Conservation (phyloP, 2,329 filamentous ascomycete genomes). For the Colletotrichum acutatum region DNA sequence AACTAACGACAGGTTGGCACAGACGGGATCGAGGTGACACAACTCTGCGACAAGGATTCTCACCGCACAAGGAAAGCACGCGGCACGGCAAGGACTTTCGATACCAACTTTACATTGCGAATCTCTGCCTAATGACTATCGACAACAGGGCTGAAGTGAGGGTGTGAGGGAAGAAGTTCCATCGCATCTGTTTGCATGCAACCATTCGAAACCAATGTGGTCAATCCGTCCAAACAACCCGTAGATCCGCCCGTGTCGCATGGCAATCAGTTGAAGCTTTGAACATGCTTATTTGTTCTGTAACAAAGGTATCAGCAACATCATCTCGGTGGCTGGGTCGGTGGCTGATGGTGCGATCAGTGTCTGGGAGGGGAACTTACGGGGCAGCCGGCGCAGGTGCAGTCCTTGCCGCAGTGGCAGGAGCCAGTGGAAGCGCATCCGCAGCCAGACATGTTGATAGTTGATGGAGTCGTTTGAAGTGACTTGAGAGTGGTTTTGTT, state of each 20-base stretch:
- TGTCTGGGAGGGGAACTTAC: constrained; percentile 45
- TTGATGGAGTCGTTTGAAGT: constrained; percentile 7
- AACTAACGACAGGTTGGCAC: not conserved
- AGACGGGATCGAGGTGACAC: not conserved
- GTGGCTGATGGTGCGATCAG: not conserved
- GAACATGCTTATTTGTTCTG: constrained; percentile 30
- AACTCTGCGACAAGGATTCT: not conserved
- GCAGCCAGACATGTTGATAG: constrained; percentile 54
- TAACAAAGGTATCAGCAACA: not conserved
- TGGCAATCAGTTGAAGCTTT: not conserved
- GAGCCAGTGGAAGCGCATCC: constrained; percentile 53
- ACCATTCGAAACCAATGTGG: not conserved
- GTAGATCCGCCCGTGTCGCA: not conserved
- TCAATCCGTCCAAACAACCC: not conserved
- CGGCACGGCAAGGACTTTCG: not conserved
- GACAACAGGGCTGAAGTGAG: not conserved
- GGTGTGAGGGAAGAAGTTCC: not conserved
- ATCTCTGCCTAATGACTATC: not conserved
- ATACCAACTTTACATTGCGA: not conserved
- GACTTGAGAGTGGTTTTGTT: not conserved
- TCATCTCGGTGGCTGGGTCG: not conserved
- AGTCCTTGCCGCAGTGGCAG: constrained; percentile 54
- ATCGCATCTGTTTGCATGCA: not conserved
- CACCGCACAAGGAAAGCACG: not conserved
- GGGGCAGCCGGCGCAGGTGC: constrained; percentile 56